Base-by-base conservation (phyloP, 768 basidiomycete genomes). In the Dentipellis sp. region DNA sequence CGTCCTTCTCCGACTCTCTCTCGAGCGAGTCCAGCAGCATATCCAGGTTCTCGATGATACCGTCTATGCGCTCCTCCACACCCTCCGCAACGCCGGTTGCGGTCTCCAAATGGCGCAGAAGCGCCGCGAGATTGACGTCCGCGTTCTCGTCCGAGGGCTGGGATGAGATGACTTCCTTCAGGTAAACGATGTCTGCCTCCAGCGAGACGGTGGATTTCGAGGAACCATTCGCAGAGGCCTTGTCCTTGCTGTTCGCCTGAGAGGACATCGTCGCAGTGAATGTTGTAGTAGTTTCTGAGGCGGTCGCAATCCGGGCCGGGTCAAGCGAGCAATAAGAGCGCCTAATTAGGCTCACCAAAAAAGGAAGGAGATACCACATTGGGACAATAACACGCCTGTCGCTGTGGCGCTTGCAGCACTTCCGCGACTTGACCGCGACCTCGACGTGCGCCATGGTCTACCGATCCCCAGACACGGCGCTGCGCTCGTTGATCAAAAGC, bases 1-100 rank as follows among this genome's bases (percentile, higher is more conserved):
- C 59, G n/a, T 50, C 63, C 19, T 56, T 59, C 2, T 50, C 23
- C 55, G 78, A 78, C 42, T 45, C 42, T n/a, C 8, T 17, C 42
- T 29, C 48, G 19, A 88, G 68, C 10, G 66, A 67, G 5, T 68
- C 67, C 14, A 89, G 64, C 8, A 89, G 68, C 10, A 59, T 61
- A 64, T 88, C 84, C 57, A 89, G 68, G 52, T 78, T 79, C 46
- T 65, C 75, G 53, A 91, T 68, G 36, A 91, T 70, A 17, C 65
- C 73, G 63, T 91, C 86, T 42, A 91, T 69, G 59, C 77, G 79
- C 56, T 66, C 65, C 64, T 90, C 88, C 48, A 91, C 74, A 2
- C 75, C 82, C 35, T 71, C 65, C 3, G 86, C 88, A 59, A 88
- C 64, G 35, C 74, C 74, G 59, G 83, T 75, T 5, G 85, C 86